Conservation (phyloP, 2,329 filamentous ascomycete genomes). For the Microdochium paspali region DNA sequence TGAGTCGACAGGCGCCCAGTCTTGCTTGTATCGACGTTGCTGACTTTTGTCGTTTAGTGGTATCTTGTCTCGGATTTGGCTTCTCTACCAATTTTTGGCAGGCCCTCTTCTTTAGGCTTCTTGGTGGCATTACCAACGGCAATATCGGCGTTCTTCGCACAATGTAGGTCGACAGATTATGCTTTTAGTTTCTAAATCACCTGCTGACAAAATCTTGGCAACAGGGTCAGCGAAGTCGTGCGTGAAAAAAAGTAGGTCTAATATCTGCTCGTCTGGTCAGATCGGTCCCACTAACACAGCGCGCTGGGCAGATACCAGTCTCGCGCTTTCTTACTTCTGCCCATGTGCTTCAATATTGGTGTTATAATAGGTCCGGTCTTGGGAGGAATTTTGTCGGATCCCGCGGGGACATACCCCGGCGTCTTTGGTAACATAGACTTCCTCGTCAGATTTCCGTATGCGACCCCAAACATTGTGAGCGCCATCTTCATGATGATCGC, state of each 20-base stretch:
- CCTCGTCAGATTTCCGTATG: conserved; percentile 37
- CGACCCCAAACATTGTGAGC: conserved; percentile 34
- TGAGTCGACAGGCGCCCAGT: neutral
- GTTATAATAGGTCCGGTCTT: conserved; percentile 44
- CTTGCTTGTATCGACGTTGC: neutral
- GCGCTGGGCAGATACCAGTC: conserved; percentile 16
- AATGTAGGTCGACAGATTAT: conserved; percentile 41
- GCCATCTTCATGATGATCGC: conserved; percentile 26
- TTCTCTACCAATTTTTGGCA: conserved; percentile 51
- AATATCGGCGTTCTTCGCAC: conserved; percentile 64
- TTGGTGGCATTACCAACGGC: conserved; percentile 59
- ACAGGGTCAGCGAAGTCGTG: conserved; percentile 24
- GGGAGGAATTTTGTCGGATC: conserved; percentile 28
- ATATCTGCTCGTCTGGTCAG: neutral
- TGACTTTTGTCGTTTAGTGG: conserved; percentile 8
- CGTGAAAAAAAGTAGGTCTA: conserved; percentile 20
- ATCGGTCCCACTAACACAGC: neutral
- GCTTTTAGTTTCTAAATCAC: too few species aligned
- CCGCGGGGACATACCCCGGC: conserved; percentile 22
- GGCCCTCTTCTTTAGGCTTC: conserved; percentile 49
- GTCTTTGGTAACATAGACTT: conserved; percentile 33
- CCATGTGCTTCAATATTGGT: conserved; percentile 63
- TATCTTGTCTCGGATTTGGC: conserved; percentile 59
- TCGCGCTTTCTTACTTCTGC: conserved; percentile 23
- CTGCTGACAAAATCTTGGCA: conserved; percentile 1